Conservation (phyloP, 2,329 filamentous ascomycete species). For the Claviceps digitariae region DNA sequence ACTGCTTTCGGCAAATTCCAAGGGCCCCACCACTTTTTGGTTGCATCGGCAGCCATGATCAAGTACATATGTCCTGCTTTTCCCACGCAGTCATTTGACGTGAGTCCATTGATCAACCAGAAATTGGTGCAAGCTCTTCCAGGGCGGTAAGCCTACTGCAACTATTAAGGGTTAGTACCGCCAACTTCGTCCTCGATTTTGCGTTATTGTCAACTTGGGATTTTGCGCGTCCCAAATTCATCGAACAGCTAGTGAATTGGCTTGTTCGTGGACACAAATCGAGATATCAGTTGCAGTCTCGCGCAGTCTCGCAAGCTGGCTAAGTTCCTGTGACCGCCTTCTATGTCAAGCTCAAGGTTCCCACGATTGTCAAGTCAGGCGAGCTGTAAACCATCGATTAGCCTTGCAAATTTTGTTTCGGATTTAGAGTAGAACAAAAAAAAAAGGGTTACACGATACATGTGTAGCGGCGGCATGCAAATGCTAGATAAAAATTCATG, state of each 20-base stretch:
- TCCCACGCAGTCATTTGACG: neutral
- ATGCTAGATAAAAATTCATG: neutral
- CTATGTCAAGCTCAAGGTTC: conserved; percentile 27
- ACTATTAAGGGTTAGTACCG: conserved; percentile 43
- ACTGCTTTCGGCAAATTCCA: conserved; percentile 26
- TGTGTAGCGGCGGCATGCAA: conserved; percentile 1
- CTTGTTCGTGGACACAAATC: neutral
- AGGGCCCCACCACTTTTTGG: conserved; percentile 31
- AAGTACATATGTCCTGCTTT: conserved; percentile 43
- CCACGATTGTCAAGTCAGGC: conserved; percentile 44
- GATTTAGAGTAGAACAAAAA: neutral
- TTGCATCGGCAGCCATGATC: conserved; percentile 56
- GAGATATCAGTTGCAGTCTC: neutral
- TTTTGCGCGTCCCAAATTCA: neutral
- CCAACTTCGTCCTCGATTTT: neutral
- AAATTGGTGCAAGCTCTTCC: conserved; percentile 36
- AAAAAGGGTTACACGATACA: neutral
- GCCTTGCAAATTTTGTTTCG: conserved; percentile 4
- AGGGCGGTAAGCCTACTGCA: conserved; percentile 41
- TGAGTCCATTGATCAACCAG: neutral
- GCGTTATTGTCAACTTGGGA: neutral
- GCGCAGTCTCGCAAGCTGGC: neutral
- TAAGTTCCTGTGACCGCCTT: neutral
- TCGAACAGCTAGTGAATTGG: neutral
- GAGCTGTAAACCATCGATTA: conserved; percentile 26